Percentiles rank a stretch among this genome's conserved stretches.
These are phyloP conservation scores for Bryum argenteum DNA, from an alignment of 225 moss, liverwort and hornwort genomes.

Conservation along the genomic window DNA sequence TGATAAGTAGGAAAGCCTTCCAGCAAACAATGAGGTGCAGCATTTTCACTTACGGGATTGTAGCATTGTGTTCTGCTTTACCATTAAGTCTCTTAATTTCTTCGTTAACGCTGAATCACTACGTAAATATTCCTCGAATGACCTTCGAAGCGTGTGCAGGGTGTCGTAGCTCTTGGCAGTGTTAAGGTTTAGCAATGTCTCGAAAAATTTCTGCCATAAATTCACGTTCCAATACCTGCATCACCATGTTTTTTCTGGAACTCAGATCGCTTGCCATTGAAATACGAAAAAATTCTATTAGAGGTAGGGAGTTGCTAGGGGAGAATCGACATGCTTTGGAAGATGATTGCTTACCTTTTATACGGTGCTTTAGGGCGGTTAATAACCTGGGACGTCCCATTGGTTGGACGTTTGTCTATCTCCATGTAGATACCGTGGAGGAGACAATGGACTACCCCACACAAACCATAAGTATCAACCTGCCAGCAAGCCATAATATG, in stretches of 20 bases:
- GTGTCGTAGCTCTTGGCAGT: constrained; percentile 32
- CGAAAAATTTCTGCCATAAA: constrained; percentile 86
- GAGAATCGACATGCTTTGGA: not conserved
- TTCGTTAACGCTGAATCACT: constrained; percentile 55
- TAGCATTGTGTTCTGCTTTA: constrained; percentile 86
- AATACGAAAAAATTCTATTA: not conserved
- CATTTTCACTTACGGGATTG: constrained; percentile 57
- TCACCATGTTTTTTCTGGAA: not conserved
- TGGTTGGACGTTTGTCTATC: constrained; percentile 58
- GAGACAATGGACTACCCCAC: constrained; percentile 88
- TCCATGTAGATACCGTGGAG: constrained; percentile 94
- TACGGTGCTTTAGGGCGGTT: constrained; percentile 76
- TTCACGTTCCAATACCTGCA: constrained; percentile 86
- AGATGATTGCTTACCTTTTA: constrained; percentile 57
- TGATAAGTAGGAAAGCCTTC: constrained; percentile 24
- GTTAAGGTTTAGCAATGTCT: constrained; percentile 71
- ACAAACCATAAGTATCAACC: constrained; percentile 91
- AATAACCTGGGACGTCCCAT: constrained; percentile 36
- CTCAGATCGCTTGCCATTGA: not conserved
- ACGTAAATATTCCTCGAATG: constrained; percentile 74
- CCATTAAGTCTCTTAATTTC: constrained; percentile 62
- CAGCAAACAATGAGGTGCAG: not conserved
- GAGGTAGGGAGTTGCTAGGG: not conserved
- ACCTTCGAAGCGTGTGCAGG: constrained; percentile 52
- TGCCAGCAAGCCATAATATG: constrained; percentile 35